phyloP scores from a whole-genome alignment of 257 asterid species.

The Paulownia fortunei region DNA sequence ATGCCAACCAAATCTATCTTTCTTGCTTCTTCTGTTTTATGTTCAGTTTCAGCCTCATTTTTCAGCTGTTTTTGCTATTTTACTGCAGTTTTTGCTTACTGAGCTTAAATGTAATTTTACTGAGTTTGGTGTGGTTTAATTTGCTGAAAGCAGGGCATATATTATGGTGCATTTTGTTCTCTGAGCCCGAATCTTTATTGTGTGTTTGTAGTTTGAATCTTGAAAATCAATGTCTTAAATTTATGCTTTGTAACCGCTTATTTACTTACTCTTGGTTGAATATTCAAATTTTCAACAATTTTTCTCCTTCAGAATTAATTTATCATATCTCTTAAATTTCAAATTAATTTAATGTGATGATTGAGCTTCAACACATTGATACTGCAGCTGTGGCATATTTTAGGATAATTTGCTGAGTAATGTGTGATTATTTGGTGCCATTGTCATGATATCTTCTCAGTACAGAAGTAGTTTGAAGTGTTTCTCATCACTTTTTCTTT shows the following conservation, averaged over 20 bases:
- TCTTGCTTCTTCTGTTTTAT: conserved; percentile 7
- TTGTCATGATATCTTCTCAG: conserved; percentile 21
- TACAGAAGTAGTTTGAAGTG: conserved; percentile 9
- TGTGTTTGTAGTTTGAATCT: conserved; percentile 30
- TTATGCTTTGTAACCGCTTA: conserved; percentile 33
- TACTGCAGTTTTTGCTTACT: conserved; percentile 2
- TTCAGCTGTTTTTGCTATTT: conserved; percentile 25
- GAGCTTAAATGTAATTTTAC: conserved; percentile 16
- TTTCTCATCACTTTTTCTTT: conserved; percentile 1
- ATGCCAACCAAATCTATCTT: conserved; percentile 22
- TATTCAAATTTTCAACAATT: conserved; percentile 5
- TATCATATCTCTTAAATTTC: conserved; percentile 12
- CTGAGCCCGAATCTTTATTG: conserved; percentile 34
- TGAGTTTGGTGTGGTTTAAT: conserved; percentile 1
- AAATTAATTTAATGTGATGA: conserved; percentile 27
- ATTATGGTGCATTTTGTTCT: conserved; percentile 26
- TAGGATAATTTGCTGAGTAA: conserved; percentile 6
- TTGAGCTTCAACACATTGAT: conserved; percentile 19
- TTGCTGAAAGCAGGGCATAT: conserved; percentile 31
- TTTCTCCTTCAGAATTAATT: conserved; percentile 17
- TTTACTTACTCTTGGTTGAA: conserved; percentile 18
- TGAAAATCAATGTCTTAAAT: background rate
- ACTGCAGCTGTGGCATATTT: conserved; percentile 24
- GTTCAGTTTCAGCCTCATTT: conserved; percentile 25
- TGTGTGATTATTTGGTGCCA: background rate